phyloP scores from a whole-genome alignment of 805 yeast genomes.

The Metschnikowia vanudenii region DNA sequence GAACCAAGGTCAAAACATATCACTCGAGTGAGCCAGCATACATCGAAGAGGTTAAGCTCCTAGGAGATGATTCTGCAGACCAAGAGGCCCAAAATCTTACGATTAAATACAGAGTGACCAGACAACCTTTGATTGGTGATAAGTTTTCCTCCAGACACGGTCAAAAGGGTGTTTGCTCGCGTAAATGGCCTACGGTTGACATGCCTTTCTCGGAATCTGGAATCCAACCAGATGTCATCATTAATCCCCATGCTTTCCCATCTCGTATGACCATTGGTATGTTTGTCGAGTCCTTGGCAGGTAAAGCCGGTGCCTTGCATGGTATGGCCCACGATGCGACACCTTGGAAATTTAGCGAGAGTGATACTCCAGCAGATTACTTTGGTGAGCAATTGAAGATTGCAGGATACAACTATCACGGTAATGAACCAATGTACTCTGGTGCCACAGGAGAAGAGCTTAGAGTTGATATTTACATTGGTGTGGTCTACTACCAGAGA shows the following conservation, averaged over 20 bases:
- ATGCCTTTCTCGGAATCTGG: conserved; percentile 97
- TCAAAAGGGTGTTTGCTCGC: conserved; percentile 97
- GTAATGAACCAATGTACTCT: conserved; percentile 98
- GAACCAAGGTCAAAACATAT: conserved; percentile 87
- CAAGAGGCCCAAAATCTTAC: conserved; percentile 81
- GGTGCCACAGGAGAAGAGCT: conserved; percentile 98
- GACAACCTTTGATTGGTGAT: conserved; percentile 95
- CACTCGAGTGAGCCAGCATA: conserved; percentile 93
- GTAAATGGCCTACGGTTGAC: conserved; percentile 96
- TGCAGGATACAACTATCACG: conserved; percentile 96
- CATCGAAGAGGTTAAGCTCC: conserved; percentile 89
- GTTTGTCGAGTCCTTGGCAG: conserved; percentile 98
- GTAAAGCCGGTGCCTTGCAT: conserved; percentile 96
- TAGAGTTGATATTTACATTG: conserved; percentile 92
- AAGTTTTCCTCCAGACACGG: conserved; percentile 98
- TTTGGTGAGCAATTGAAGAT: conserved; percentile 87
- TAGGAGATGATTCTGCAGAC: conserved; percentile 77
- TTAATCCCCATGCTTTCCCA: conserved; percentile 99
- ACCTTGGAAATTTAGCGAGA: conserved; percentile 91
- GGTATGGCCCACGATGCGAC: conserved; percentile 97
- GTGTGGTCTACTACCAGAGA: conserved; percentile 96
- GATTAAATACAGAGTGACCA: conserved; percentile 84
- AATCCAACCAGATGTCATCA: conserved; percentile 95
- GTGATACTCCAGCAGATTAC: conserved; percentile 94
- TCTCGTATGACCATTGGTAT: conserved; percentile 99